Base-by-base conservation (phyloP, 257 asterid genomes). In the Solanum corneliomulleri region DNA sequence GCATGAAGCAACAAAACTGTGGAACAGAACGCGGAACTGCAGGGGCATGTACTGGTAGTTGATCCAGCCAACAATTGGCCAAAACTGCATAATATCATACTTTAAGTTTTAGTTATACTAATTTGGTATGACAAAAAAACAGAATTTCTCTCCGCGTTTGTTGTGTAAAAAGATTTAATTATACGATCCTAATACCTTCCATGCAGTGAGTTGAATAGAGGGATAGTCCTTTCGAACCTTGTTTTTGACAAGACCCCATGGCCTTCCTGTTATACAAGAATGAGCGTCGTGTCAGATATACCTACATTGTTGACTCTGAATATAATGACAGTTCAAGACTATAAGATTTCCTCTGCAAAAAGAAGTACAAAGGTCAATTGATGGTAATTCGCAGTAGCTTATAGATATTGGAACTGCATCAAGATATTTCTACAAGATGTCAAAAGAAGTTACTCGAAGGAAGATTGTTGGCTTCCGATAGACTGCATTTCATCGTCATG, bases 41-140 rank as follows among this genome's bases (percentile, higher is more conserved):
- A 88, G n/a, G 15, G 92, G 92, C 92, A 90, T 87, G 83, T 90
- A 90, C 64, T 88, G 92, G 82, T 90, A 90, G 88, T 90, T 90
- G 89, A 90, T 90, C 92, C 92, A 90, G 12, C 92, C 90, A 52
- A 90, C 88, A 15, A 90, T 39, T 11, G 92, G 92, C 92, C 92
- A 90, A 84, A 90, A 90, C 90, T 90, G 88, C 74, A 33, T 25
- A 31, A 47, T 7, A 64, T 42, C 12, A 78, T 4, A 41, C n/a
- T 44, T 44, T 44, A 5, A 13, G 20, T 18, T 18, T 47, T 15
- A 45, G 18, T 45, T 27, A n/a, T 27, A 16, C 42, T 13, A 27
- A 45, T 80, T 15, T 80, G 25, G 9, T 44, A 77, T 25, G n/a
- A 77, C 27, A 45, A 33, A 33, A 33, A 44, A 64, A 15, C 35